Evolutionary conservation across 495 filamentous ascomycete species (phyloP).

Genomic region (Hyaloscypha finlandica): DNA sequence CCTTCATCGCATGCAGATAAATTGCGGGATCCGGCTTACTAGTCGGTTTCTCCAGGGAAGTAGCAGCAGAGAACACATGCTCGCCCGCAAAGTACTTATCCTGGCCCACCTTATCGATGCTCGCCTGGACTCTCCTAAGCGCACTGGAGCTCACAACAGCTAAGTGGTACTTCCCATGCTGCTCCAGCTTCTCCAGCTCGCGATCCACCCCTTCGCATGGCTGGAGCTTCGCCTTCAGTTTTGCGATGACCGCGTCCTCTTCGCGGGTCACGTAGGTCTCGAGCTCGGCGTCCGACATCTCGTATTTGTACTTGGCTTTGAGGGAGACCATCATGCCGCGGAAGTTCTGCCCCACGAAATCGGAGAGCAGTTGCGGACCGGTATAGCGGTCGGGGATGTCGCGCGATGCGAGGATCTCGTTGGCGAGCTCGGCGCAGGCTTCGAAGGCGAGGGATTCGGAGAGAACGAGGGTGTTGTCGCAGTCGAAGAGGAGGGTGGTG

Average conservation of each 20-base stretch:
- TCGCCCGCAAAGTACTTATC: conserved; percentile 76
- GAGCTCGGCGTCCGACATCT: conserved; percentile 65
- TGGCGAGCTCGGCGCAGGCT: conserved; percentile 89
- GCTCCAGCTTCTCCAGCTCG: conserved; percentile 65
- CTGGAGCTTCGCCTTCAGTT: conserved; percentile 63
- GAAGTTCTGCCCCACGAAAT: conserved; percentile 97
- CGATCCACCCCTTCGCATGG: conserved; percentile 75
- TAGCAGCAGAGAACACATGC: conserved; percentile 82
- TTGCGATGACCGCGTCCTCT: conserved; percentile 81
- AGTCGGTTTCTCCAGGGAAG: conserved; percentile 72
- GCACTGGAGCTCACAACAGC: conserved; percentile 84
- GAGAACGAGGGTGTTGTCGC: conserved; percentile 96
- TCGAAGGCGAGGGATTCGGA: conserved; percentile 92
- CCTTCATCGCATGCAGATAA: conserved; percentile 79
- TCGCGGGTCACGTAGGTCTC: conserved; percentile 77
- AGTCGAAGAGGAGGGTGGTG: conserved; percentile 88
- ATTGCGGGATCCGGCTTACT: conserved; percentile 94
- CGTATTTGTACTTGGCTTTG: conserved; percentile 74
- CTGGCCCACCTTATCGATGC: conserved; percentile 77
- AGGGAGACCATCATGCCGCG: conserved; percentile 83
- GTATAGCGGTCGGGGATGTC: conserved; percentile 74
- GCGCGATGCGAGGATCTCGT: conserved; percentile 77
- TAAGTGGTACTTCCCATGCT: conserved; percentile 68
- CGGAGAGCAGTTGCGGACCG: conserved; percentile 71
- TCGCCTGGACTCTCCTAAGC: conserved; percentile 74